These are phyloP conservation scores for Monotropa hypopitys DNA, from an alignment of 179 eudicot species.

Conservation along the genomic window DNA sequence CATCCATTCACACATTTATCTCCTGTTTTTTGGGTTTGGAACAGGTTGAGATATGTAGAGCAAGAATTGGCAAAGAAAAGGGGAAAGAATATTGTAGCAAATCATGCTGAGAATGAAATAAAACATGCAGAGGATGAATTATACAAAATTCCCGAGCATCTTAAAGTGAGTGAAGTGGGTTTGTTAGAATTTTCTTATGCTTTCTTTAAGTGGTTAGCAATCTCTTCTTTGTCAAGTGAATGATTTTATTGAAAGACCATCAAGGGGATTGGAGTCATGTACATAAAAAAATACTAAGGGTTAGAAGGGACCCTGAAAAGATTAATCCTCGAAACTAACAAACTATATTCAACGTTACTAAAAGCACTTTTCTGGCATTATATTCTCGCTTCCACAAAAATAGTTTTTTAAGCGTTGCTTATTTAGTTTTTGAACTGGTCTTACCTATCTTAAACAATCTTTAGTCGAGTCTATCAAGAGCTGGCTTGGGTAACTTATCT, in stretches of 20 bases:
- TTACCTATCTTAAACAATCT: background rate
- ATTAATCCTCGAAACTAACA: background rate
- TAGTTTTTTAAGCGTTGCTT: background rate
- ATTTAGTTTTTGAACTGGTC: background rate
- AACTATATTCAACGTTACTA: background rate
- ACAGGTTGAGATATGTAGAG: slow-evolving; percentile 83
- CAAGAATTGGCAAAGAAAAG: slow-evolving; percentile 89
- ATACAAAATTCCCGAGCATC: slow-evolving; percentile 87
- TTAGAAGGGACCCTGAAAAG: too few relatives aligned
- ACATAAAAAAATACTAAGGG: background rate
- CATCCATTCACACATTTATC: background rate
- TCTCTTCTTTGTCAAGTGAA: background rate
- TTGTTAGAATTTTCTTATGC: background rate
- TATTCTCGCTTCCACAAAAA: background rate
- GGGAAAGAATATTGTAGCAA: slow-evolving; percentile 43
- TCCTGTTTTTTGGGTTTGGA: slow-evolving; percentile 9
- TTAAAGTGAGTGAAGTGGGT: slow-evolving; percentile 44
- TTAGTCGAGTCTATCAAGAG: background rate
- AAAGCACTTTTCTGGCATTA: background rate
- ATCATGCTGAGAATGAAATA: slow-evolving; percentile 58
- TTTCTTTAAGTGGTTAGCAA: background rate
- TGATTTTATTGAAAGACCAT: background rate
- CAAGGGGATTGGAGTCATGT: background rate
- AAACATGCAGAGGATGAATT: slow-evolving; percentile 82
- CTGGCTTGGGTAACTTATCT: background rate